Percentiles rank a stretch among this genome's conserved stretches.
Evolutionary conservation across 148 eudicot species (phyloP).

Genomic region (Camellia japonica): DNA sequence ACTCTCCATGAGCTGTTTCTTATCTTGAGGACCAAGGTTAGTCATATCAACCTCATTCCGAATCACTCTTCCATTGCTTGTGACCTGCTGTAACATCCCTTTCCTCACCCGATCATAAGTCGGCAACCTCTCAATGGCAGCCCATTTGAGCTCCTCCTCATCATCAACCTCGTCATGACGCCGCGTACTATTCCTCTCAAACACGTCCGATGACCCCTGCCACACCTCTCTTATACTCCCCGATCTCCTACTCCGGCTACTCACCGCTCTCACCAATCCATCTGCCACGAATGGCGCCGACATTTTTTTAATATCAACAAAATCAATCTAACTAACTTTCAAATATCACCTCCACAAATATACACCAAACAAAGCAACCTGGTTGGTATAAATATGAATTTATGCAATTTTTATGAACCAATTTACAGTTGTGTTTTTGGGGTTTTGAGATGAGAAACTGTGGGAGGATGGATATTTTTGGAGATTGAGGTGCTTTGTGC

Average conservation of each 20-base stretch:
- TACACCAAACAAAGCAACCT: too few relatives aligned
- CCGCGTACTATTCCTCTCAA: slow-evolving; percentile 24
- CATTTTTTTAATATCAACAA: background rate
- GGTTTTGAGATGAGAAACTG: too few relatives aligned
- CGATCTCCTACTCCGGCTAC: slow-evolving; percentile 23
- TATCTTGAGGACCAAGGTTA: slow-evolving; percentile 25
- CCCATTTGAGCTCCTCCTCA: slow-evolving; percentile 41
- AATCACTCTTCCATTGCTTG: slow-evolving; percentile 24
- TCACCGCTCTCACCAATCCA: slow-evolving; percentile 15
- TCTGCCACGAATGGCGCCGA: slow-evolving; percentile 23
- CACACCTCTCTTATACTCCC: slow-evolving; percentile 27
- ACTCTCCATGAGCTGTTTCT: slow-evolving; percentile 33
- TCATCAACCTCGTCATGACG: slow-evolving; percentile 22
- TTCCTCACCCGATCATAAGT: slow-evolving; percentile 38
- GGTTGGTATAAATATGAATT: too few relatives aligned
- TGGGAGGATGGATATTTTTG: too few relatives aligned
- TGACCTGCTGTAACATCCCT: slow-evolving; percentile 26
- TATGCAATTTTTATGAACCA: too few relatives aligned
- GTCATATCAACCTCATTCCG: slow-evolving; percentile 32
- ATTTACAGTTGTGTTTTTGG: too few relatives aligned
- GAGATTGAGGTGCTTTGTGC: too few relatives aligned
- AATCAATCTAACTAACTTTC: too few relatives aligned
- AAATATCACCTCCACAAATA: too few relatives aligned
- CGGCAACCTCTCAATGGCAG: slow-evolving; percentile 41
- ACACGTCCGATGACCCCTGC: slow-evolving; percentile 29